Conservation (phyloP, 495 filamentous ascomycete species). For the Talaromyces liani region DNA sequence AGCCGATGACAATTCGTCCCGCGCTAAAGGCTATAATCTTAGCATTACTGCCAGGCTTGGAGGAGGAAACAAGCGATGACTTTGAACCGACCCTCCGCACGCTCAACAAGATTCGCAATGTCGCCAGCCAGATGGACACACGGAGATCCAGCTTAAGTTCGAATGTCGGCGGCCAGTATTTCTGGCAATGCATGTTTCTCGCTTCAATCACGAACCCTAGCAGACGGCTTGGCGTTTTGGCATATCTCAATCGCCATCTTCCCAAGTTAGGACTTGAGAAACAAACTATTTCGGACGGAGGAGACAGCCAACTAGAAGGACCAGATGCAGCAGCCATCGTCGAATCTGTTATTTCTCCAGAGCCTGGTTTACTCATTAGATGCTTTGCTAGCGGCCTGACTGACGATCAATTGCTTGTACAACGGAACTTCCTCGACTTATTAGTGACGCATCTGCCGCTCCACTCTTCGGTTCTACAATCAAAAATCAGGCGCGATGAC, state of each 20-base stretch:
- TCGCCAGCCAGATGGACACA: slow-evolving; percentile 46
- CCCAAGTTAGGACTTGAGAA: slow-evolving; percentile 56
- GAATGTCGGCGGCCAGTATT: slow-evolving; percentile 70
- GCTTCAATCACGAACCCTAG: slow-evolving; percentile 82
- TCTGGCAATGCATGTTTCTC: slow-evolving; percentile 97
- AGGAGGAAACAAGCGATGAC: slow-evolving; percentile 95
- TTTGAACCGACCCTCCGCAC: slow-evolving; percentile 81
- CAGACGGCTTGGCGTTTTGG: slow-evolving; percentile 76
- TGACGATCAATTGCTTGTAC: slow-evolving; percentile 85
- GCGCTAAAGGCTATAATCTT: slow-evolving; percentile 84
- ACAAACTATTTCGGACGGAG: slow-evolving; percentile 21
- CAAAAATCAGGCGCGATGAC: slow-evolving; percentile 60
- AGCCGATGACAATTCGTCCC: slow-evolving; percentile 64
- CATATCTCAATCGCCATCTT: slow-evolving; percentile 72
- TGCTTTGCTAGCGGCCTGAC: slow-evolving; percentile 85
- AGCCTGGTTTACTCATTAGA: slow-evolving; percentile 82
- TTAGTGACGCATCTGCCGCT: slow-evolving; percentile 86
- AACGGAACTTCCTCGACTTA: slow-evolving; percentile 88
- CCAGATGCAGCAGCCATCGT: slow-evolving; percentile 38
- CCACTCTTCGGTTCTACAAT: slow-evolving; percentile 75
- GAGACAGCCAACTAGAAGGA: slow-evolving; percentile 16
- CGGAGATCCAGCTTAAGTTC: slow-evolving; percentile 37
- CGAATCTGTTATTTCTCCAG: slow-evolving; percentile 77
- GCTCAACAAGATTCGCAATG: slow-evolving; percentile 67
- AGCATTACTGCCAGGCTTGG: slow-evolving; percentile 78